These are phyloP conservation scores for Colletotrichum horii DNA, from an alignment of 2,329 filamentous ascomycete species.

Conservation along the genomic window DNA sequence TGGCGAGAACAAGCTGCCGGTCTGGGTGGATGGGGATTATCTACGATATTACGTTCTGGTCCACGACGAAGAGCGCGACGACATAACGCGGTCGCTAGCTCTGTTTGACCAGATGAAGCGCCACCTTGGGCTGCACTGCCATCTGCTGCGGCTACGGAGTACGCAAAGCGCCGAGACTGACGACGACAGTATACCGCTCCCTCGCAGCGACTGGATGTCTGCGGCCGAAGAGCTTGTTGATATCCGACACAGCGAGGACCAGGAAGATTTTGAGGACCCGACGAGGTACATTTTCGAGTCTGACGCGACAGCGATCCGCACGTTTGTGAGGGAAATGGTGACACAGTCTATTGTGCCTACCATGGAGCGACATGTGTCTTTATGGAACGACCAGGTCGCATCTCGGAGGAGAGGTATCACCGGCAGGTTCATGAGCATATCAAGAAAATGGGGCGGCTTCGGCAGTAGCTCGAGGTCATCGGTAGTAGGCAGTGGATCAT, in stretches of 20 bases:
- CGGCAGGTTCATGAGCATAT: conserved; percentile 93
- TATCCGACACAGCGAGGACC: conserved; percentile 70
- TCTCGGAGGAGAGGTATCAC: conserved; percentile 87
- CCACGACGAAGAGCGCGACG: conserved; percentile 94
- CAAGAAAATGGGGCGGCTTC: conserved; percentile 87
- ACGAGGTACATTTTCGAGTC: conserved; percentile 88
- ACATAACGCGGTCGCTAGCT: conserved; percentile 86
- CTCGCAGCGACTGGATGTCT: conserved; percentile 87
- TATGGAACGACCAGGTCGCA: conserved; percentile 98
- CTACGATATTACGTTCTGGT: conserved; percentile 95
- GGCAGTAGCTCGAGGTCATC: conserved; percentile 69
- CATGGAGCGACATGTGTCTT: conserved; percentile 90
- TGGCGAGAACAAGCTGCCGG: conserved; percentile 74
- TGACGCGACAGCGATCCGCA: conserved; percentile 84
- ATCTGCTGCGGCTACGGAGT: conserved; percentile 84
- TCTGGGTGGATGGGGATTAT: conserved; percentile 91
- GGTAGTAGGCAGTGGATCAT: conserved; percentile 53
- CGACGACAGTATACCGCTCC: conserved; percentile 85
- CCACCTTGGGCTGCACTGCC: conserved; percentile 95
- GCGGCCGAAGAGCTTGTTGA: conserved; percentile 83
- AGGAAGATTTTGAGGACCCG: conserved; percentile 74
- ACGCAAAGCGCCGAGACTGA: conserved; percentile 87
- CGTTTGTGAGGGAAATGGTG: conserved; percentile 92
- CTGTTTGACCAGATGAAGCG: conserved; percentile 99
- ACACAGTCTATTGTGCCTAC: conserved; percentile 93